Conservation (phyloP, 257 asterid species). For the Leptodermis oblonga region DNA sequence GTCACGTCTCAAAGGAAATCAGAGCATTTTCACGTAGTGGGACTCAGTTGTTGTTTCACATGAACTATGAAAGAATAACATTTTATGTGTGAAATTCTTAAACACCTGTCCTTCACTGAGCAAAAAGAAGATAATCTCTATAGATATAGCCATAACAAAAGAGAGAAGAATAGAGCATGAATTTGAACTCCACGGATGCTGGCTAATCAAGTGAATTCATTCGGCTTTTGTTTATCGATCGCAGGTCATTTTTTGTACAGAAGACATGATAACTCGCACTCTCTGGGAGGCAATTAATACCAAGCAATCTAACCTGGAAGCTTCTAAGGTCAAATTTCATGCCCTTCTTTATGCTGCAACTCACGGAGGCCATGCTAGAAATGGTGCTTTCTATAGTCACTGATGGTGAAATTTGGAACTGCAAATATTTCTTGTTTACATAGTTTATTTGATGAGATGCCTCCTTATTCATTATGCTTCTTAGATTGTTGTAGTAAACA, state of each 20-base stretch:
- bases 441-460: background rate
- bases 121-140: background rate
- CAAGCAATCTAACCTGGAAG: conserved; percentile 56
- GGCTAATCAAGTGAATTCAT: background rate
- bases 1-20: background rate
- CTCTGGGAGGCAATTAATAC: conserved; percentile 93
- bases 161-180: background rate
- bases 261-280: conserved; percentile 68
- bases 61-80: background rate
- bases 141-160: background rate
- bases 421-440: background rate
- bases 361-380: background rate
- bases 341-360: conserved; percentile 8
- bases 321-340: conserved; percentile 45
- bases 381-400: background rate
- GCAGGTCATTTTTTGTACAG: conserved; percentile 81
- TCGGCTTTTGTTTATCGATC: background rate
- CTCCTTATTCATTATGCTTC: too few relatives aligned
- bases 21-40: background rate
- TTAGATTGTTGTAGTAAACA: too few relatives aligned
- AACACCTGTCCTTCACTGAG: background rate
- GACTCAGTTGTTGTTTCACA: too few relatives aligned
- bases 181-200: background rate
- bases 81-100: background rate
- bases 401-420: background rate